A percentile compares a stretch with the other conserved stretches of the same genome.
Evolutionary conservation across 176 grass and related monocot genomes (phyloP).

Genomic region (Areca catechu): DNA sequence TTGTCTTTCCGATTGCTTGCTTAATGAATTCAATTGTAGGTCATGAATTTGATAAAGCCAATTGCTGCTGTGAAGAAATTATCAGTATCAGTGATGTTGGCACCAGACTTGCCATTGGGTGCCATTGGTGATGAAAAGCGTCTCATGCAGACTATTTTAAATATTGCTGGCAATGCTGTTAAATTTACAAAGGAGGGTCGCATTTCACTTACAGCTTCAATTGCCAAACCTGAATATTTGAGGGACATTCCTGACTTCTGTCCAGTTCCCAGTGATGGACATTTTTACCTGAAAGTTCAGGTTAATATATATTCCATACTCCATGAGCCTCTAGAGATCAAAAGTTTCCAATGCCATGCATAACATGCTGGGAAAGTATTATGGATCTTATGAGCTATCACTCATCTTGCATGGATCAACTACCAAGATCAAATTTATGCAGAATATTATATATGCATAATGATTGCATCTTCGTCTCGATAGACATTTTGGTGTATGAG

Average conservation of each 20-base stretch:
- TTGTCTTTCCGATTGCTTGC: no score
- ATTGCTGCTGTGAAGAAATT: slow-evolving; percentile 69
- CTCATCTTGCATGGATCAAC: no score
- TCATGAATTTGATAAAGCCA: slow-evolving; percentile 55
- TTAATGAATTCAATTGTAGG: slow-evolving; percentile 7
- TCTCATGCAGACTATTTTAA: slow-evolving; percentile 88
- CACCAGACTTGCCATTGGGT: slow-evolving; percentile 71
- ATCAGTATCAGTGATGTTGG: slow-evolving; percentile 58
- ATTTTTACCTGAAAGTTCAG: slow-evolving; percentile 94
- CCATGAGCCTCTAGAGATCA: no score
- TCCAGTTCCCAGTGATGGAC: slow-evolving; percentile 47
- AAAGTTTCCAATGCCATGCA: no score
- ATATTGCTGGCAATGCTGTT: slow-evolving; percentile 85
- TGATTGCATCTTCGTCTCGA: no score
- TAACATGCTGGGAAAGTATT: no score
- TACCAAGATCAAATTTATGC: no score
- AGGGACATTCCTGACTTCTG: slow-evolving; percentile 74
- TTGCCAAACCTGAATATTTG: slow-evolving; percentile 66
- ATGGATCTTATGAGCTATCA: no score
- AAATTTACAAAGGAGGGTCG: slow-evolving; percentile 96
- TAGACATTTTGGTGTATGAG: no score
- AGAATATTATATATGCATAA: no score
- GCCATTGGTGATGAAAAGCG: slow-evolving; percentile 86
- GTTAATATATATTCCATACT: slow-evolving; percentile 13
- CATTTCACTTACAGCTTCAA: slow-evolving; percentile 60